Evolutionary conservation across 2,329 filamentous ascomycete genomes (phyloP).

Genomic region (Microthyrium microscopicum): DNA sequence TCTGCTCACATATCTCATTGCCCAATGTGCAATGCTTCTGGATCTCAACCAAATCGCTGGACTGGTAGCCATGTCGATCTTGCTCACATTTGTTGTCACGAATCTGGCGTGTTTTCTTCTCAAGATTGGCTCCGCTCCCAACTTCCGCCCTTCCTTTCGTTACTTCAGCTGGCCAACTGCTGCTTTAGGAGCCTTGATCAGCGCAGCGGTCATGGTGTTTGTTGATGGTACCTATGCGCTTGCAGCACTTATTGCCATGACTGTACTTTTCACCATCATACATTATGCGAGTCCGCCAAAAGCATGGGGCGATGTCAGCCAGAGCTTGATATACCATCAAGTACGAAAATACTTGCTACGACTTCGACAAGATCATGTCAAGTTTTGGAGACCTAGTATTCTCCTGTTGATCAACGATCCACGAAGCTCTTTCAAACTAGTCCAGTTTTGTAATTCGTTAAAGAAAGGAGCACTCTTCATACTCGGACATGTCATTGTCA

Average conservation of each 20-base stretch:
- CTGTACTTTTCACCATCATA: conserved; percentile 67
- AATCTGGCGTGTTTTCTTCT: conserved; percentile 76
- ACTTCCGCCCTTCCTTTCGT: conserved; percentile 75
- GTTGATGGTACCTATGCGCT: conserved; percentile 69
- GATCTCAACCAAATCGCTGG: conserved; percentile 81
- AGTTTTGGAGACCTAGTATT: conserved; percentile 84
- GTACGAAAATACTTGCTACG: conserved; percentile 74
- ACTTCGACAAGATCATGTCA: conserved; percentile 76
- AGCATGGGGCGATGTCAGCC: conserved; percentile 78
- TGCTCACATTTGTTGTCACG: conserved; percentile 83
- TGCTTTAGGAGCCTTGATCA: conserved; percentile 54
- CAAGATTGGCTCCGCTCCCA: conserved; percentile 74
- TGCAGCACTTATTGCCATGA: conserved; percentile 53
- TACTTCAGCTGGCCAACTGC: conserved; percentile 83
- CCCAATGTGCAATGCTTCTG: conserved; percentile 65
- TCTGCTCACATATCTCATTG: conserved; percentile 55
- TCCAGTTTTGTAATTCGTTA: conserved; percentile 80
- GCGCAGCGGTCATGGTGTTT: conserved; percentile 74
- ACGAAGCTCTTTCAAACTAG: conserved; percentile 63
- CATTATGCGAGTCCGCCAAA: conserved; percentile 77
- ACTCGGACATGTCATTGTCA: conserved; percentile 75
- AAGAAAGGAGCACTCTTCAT: conserved; percentile 81
- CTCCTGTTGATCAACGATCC: conserved; percentile 71
- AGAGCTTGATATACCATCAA: conserved; percentile 77
- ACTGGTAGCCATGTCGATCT: conserved; percentile 78